Evolutionary conservation across 2,329 filamentous ascomycete genomes (phyloP).

Genomic region (Dendrostoma leiphaemia): DNA sequence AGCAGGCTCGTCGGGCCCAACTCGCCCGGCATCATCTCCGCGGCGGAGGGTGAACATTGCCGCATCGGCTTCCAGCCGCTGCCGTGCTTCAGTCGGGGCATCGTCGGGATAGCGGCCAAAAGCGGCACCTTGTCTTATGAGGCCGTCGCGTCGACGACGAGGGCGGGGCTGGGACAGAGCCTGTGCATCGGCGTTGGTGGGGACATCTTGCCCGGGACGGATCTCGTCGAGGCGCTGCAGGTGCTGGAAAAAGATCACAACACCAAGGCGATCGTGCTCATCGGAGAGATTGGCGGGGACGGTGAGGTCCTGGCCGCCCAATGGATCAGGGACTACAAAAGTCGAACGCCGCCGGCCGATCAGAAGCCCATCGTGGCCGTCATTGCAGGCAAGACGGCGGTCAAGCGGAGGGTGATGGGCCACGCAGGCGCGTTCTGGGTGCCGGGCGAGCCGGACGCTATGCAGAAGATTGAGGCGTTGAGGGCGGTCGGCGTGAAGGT

Average conservation of each 20-base stretch:
- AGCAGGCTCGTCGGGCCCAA: slow-evolving; percentile 78
- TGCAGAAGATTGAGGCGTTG: slow-evolving; percentile 66
- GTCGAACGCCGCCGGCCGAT: slow-evolving; percentile 49
- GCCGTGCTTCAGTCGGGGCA: slow-evolving; percentile 68
- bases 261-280: slow-evolving; percentile 69
- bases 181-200: slow-evolving; percentile 77
- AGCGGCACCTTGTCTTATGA: slow-evolving; percentile 81
- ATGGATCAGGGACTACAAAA: slow-evolving; percentile 67
- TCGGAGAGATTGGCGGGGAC: slow-evolving; percentile 71
- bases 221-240: slow-evolving; percentile 67
- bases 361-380: slow-evolving; percentile 72
- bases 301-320: slow-evolving; percentile 71
- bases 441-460: slow-evolving; percentile 62
- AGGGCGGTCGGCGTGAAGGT: slow-evolving; percentile 65
- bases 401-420: slow-evolving; percentile 68
- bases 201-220: slow-evolving; percentile 72
- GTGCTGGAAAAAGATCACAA: slow-evolving; percentile 65
- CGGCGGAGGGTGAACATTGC: slow-evolving; percentile 63
- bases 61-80: slow-evolving; percentile 76
- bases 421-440: slow-evolving; percentile 74
- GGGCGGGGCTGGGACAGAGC: slow-evolving; percentile 74
- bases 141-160: slow-evolving; percentile 70
- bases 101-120: slow-evolving; percentile 75
- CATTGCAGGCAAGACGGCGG: slow-evolving; percentile 65
- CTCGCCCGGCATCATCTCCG: slow-evolving; percentile 76